These are phyloP conservation scores for Monosporascus sp. DNA, from an alignment of 2,329 filamentous ascomycete species.

Conservation along the genomic window DNA sequence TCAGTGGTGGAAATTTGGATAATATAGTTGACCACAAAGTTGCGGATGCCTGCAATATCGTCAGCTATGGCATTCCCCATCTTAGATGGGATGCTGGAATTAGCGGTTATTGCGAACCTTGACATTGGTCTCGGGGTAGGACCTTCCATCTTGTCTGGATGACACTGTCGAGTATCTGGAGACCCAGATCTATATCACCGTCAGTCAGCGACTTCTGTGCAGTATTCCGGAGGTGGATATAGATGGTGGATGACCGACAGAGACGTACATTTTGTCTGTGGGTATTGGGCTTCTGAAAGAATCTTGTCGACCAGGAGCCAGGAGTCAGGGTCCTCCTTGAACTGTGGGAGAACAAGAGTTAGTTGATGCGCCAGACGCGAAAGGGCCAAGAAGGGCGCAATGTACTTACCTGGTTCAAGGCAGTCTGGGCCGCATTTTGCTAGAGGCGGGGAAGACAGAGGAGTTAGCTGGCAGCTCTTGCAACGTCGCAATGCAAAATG, in stretches of 20 bases:
- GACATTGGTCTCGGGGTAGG: slow-evolving; percentile 88
- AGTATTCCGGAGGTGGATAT: not conserved
- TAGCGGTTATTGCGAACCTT: slow-evolving; percentile 51
- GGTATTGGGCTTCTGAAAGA: slow-evolving; percentile 84
- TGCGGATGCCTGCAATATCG: slow-evolving; percentile 72
- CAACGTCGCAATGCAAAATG: not conserved
- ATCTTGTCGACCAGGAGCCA: slow-evolving; percentile 98
- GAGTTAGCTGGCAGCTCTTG: slow-evolving; percentile 11
- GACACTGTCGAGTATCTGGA: slow-evolving; percentile 96
- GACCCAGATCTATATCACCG: slow-evolving; percentile 64
- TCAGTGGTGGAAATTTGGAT: slow-evolving; percentile 88
- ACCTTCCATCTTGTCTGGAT: slow-evolving; percentile 99
- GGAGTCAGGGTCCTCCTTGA: slow-evolving; percentile 97
- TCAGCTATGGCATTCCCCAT: slow-evolving; percentile 1
- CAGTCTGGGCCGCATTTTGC: slow-evolving; percentile 95
- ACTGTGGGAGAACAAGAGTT: slow-evolving; percentile 48
- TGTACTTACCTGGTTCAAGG: slow-evolving; percentile 77
- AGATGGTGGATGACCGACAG: slow-evolving; percentile 2
- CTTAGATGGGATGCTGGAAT: not conserved
- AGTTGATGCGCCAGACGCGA: slow-evolving; percentile 14
- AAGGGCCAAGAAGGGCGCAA: slow-evolving; percentile 5
- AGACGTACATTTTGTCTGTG: slow-evolving; percentile 88
- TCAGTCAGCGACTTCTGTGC: slow-evolving; percentile 15
- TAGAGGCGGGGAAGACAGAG: slow-evolving; percentile 37
- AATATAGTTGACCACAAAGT: slow-evolving; percentile 98